phyloP scores from a whole-genome alignment of 495 filamentous ascomycete genomes.

The Cercophora sp. region DNA sequence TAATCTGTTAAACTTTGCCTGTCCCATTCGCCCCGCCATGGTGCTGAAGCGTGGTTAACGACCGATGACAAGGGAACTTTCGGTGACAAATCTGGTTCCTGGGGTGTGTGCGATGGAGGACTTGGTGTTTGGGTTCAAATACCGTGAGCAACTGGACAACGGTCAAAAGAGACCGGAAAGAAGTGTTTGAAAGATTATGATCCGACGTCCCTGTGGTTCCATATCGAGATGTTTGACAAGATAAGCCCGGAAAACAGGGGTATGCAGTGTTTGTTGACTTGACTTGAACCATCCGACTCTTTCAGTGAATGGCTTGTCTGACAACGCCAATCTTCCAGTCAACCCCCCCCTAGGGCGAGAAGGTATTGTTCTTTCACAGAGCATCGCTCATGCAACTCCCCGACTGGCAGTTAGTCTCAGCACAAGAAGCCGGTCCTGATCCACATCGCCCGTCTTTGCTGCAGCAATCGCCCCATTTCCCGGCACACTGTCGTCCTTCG shows the following conservation, averaged over 20 bases:
- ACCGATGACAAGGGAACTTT: not conserved
- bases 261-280: too few species aligned
- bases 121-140: not conserved
- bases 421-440: constrained; percentile 11
- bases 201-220: too few species aligned
- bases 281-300: too few species aligned
- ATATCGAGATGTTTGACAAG: too few species aligned
- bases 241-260: too few species aligned
- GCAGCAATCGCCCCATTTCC: constrained; percentile 31
- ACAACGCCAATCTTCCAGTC: too few species aligned
- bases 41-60: not conserved
- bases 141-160: too few species aligned
- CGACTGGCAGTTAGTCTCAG: not conserved
- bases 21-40: not conserved
- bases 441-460: constrained; percentile 23
- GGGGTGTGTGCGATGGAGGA: not conserved
- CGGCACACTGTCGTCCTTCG: constrained; percentile 15
- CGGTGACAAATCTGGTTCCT: not conserved
- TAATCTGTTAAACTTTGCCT: not conserved
- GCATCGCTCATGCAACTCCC: constrained; percentile 4
- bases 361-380: too few species aligned
- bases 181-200: too few species aligned
- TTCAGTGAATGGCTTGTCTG: too few species aligned
- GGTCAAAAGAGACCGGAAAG: too few species aligned
- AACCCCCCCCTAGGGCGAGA: too few species aligned